Conservation (phyloP, 2,329 filamentous ascomycete species). For the Lasiodiplodia theobromae region DNA sequence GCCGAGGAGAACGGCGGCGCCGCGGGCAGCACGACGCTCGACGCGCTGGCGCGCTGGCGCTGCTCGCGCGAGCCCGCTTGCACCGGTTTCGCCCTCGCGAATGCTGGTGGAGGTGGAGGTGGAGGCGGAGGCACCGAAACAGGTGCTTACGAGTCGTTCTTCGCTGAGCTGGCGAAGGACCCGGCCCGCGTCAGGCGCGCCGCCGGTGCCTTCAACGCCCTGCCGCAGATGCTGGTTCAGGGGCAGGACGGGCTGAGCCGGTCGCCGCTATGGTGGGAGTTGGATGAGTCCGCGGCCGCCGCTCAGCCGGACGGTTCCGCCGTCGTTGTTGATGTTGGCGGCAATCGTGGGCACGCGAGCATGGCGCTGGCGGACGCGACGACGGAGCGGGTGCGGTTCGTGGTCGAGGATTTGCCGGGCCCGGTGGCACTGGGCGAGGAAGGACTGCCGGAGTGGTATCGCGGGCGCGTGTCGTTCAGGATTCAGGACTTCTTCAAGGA, state of each 20-base stretch:
- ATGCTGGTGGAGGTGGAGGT: too few species aligned
- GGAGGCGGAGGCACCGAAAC: not conserved
- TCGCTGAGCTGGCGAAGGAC: constrained; percentile 22
- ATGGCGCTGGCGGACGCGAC: constrained; percentile 38
- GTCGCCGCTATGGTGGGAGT: not conserved
- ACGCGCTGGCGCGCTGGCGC: constrained; percentile 21
- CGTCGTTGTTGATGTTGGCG: constrained; percentile 24
- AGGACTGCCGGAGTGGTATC: constrained; percentile 31
- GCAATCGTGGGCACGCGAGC: constrained; percentile 32
- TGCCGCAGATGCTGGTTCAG: not conserved
- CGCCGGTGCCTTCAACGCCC: constrained; percentile 14
- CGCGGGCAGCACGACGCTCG: constrained; percentile 2
- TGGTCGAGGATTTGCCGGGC: constrained; percentile 41
- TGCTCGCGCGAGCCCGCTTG: constrained; percentile 24
- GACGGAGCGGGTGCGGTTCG: constrained; percentile 39
- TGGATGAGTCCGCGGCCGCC: not conserved
- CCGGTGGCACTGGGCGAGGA: constrained; percentile 28
- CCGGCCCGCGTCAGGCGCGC: constrained; percentile 8
- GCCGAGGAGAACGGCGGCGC: constrained; percentile 8
- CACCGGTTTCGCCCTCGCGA: constrained; percentile 13
- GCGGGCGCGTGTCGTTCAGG: constrained; percentile 46
- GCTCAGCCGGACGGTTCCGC: not conserved
- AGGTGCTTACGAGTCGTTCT: not conserved
- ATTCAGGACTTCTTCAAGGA: constrained; percentile 66
- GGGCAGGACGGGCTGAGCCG: not conserved